A percentile compares a stretch with the other conserved stretches of the same genome.
These are phyloP conservation scores for Ascochyta pisi DNA, from an alignment of 2,329 filamentous ascomycete genomes.

Conservation along the genomic window DNA sequence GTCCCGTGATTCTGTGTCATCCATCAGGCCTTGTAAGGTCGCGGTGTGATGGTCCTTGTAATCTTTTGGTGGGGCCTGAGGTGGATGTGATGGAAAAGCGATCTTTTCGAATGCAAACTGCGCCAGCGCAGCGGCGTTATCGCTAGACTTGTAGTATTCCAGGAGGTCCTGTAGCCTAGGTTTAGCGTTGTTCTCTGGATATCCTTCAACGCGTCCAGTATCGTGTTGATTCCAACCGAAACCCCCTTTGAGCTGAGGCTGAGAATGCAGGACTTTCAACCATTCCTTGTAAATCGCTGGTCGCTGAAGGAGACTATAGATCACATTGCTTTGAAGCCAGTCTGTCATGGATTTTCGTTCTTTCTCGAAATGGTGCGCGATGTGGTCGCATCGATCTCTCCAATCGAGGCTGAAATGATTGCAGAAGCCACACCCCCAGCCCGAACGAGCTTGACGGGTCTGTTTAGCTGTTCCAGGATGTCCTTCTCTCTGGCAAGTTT, in stretches of 20 bases:
- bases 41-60: slow-evolving; percentile 4
- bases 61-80: slow-evolving; percentile 26
- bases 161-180: slow-evolving; percentile 40
- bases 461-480: slow-evolving; percentile 51
- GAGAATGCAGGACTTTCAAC: slow-evolving; percentile 44
- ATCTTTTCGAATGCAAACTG: slow-evolving; percentile 29
- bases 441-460: slow-evolving; percentile 53
- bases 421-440: slow-evolving; percentile 73
- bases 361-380: slow-evolving; percentile 68
- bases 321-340: slow-evolving; percentile 70
- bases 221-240: slow-evolving; percentile 35
- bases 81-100: slow-evolving; percentile 13
- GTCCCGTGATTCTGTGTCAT: slow-evolving; percentile 4
- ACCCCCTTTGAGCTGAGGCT: slow-evolving; percentile 15
- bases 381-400: slow-evolving; percentile 69
- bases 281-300: slow-evolving; percentile 65
- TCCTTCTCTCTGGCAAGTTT: slow-evolving; percentile 60
- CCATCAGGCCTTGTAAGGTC: slow-evolving; percentile 3
- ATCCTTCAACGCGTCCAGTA: slow-evolving; percentile 41
- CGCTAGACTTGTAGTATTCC: slow-evolving; percentile 31
- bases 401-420: slow-evolving; percentile 66
- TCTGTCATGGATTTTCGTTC: slow-evolving; percentile 61
- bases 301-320: slow-evolving; percentile 70
- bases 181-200: slow-evolving; percentile 26
- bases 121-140: slow-evolving; percentile 29